phyloP scores from a whole-genome alignment of 2,329 filamentous ascomycete species.

The Capronia coronata region DNA sequence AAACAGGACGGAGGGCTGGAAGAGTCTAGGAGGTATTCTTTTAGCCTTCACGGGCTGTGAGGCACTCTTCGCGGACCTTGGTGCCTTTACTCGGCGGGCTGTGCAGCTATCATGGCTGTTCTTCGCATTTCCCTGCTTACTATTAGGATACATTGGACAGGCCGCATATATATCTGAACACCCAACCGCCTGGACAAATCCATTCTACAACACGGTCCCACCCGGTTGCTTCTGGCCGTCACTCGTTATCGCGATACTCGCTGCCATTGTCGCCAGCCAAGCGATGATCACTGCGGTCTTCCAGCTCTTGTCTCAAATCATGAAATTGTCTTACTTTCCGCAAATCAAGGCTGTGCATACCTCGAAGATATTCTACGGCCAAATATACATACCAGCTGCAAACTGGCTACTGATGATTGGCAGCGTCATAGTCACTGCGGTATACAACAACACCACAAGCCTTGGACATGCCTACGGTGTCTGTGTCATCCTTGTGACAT shows the following conservation, averaged over 20 bases:
- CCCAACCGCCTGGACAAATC: conserved; percentile 59
- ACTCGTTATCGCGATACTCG: conserved; percentile 61
- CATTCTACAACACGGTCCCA: conserved; percentile 66
- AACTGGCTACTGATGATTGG: conserved; percentile 75
- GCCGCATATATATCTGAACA: conserved; percentile 62
- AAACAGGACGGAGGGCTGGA: conserved; percentile 48
- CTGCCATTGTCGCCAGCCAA: conserved; percentile 69
- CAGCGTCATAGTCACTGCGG: conserved; percentile 64
- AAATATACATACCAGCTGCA: conserved; percentile 67
- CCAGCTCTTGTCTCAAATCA: conserved; percentile 59
- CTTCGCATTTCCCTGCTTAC: conserved; percentile 60
- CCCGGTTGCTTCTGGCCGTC: conserved; percentile 62
- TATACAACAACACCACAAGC: conserved; percentile 63
- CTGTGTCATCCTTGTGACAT: conserved; percentile 62
- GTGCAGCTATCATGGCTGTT: conserved; percentile 68
- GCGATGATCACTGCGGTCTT: conserved; percentile 73
- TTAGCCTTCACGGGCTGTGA: conserved; percentile 74
- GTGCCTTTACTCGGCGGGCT: conserved; percentile 62
- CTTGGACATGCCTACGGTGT: conserved; percentile 71
- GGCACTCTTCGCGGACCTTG: conserved; percentile 70
- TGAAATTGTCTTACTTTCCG: conserved; percentile 68
- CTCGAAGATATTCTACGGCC: conserved; percentile 62
- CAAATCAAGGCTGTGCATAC: conserved; percentile 69
- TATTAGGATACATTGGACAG: conserved; percentile 60
- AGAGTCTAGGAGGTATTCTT: conserved; percentile 55